Base-by-base conservation (phyloP, 2,329 filamentous ascomycete genomes). In the Torrubiella hemipterigena region DNA sequence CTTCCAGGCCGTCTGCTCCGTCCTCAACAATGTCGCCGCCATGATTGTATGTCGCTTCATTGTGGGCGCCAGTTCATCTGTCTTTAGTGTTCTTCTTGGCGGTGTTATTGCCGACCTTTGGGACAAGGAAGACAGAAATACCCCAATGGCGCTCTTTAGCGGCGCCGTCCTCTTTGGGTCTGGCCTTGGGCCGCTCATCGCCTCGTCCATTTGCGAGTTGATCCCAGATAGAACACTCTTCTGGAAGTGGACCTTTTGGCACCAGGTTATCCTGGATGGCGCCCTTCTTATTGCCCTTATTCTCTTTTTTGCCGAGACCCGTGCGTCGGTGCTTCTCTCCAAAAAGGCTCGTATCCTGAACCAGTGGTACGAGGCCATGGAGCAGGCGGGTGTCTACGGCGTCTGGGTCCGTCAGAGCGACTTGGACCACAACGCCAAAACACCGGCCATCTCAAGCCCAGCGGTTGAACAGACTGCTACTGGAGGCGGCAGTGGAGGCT, bases 191-290 rank as follows among this genome's bases (percentile, higher is more conserved):
- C 86, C 86, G 0, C 48, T 94, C 6, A 59, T 86, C 1, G 70
- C 69, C 5, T 73, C 81, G 1, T 72, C 78, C 27, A 73, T 95
- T 38, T 72, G 78, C 1, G 59, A 81, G 21, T 64, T 72, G 30
- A 65, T 72, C 2, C 67, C 57, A 1, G 45, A 57, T 8, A 43
- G 51, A 7, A 53, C 47, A 0, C 37, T 48, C n/a, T 52, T 55
- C 3, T 93, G 84, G 84, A 73, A 83, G 38, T 94, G 86, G 86
- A 73, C 87, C 0, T 93, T 93, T 51, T 93, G 85, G 67, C 65
- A 87, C 17, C 87, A 95, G 43, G 73, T 75, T 7, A 85, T 94
- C 27, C 58, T 71, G 15, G 73, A 77, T 33, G 74, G 64, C 0
- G 50, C 75, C 1, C 53, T 91, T 27, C 69, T 58, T 32, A 42